These are phyloP conservation scores for Psilocybe cubensis DNA, from an alignment of 768 basidiomycete genomes.

Conservation along the genomic window DNA sequence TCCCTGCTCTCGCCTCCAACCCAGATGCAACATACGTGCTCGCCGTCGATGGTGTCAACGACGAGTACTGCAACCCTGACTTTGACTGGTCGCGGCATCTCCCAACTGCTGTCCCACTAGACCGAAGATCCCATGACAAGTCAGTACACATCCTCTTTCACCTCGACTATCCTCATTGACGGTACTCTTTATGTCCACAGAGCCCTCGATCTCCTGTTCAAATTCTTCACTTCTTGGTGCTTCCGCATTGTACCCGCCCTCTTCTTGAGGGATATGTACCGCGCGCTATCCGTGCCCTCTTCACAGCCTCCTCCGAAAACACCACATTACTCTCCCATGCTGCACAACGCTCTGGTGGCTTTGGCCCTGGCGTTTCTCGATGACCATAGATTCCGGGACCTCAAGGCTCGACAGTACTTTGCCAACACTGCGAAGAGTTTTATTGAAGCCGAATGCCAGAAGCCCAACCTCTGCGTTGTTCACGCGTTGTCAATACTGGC, in stretches of 20 bases:
- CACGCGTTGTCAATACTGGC: conserved; percentile 46
- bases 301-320: conserved; percentile 45
- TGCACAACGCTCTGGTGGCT: conserved; percentile 67
- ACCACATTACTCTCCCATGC: conserved; percentile 71
- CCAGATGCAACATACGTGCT: conserved; percentile 43
- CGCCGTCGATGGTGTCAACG: conserved; percentile 42
- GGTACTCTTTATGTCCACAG: conserved; percentile 21
- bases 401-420: conserved; percentile 45
- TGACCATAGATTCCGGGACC: conserved; percentile 43
- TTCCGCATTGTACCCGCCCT: conserved; percentile 49
- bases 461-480: conserved; percentile 47
- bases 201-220: conserved; percentile 50
- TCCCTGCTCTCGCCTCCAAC: conserved; percentile 41
- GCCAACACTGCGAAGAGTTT: conserved; percentile 46
- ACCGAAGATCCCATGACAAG: conserved; percentile 49
- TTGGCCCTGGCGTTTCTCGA: conserved; percentile 48
- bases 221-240: conserved; percentile 54
- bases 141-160: conserved; percentile 20
- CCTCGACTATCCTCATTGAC: neutral
- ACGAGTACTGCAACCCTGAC: conserved; percentile 43
- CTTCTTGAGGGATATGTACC: conserved; percentile 53
- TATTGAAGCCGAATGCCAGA: conserved; percentile 48
- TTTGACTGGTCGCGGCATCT: conserved; percentile 56
- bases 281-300: conserved; percentile 38
- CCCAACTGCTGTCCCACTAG: conserved; percentile 43